Percentiles rank a stretch among this genome's conserved stretches.
Evolutionary conservation across 1,284 basidiomycete species (phyloP).

Genomic region (Melampsora larici-populina): DNA sequence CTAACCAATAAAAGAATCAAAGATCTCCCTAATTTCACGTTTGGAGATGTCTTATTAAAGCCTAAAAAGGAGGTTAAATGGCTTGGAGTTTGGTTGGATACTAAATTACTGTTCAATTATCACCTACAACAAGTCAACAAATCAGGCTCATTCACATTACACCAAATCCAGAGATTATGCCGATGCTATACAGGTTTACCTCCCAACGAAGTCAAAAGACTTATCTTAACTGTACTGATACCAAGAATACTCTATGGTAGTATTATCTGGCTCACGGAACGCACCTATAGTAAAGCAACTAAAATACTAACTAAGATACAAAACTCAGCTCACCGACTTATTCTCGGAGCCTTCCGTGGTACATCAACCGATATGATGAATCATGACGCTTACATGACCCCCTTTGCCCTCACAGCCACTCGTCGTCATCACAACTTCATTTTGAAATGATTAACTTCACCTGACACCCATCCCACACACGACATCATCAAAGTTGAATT

Average conservation of each 20-base stretch:
- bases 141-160: background rate
- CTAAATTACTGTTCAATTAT: constrained; percentile 8
- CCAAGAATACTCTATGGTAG: no score
- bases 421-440: background rate
- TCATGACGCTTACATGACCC: no score
- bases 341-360: background rate
- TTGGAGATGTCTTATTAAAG: background rate
- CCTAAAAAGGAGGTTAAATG: no score
- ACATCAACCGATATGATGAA: background rate
- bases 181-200: background rate
- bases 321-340: background rate
- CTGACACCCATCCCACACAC: background rate
- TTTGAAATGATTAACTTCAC: background rate
- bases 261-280: background rate
- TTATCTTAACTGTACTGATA: background rate
- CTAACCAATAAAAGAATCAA: background rate
- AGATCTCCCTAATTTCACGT: background rate
- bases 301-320: background rate
- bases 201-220: background rate
- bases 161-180: background rate
- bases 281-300: background rate
- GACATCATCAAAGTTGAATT: background rate
- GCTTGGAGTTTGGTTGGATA: constrained; percentile 22
- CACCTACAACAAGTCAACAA: background rate
- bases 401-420: background rate